These are phyloP conservation scores for Neurospora pannonica DNA, from an alignment of 495 filamentous ascomycete genomes.

Conservation along the genomic window DNA sequence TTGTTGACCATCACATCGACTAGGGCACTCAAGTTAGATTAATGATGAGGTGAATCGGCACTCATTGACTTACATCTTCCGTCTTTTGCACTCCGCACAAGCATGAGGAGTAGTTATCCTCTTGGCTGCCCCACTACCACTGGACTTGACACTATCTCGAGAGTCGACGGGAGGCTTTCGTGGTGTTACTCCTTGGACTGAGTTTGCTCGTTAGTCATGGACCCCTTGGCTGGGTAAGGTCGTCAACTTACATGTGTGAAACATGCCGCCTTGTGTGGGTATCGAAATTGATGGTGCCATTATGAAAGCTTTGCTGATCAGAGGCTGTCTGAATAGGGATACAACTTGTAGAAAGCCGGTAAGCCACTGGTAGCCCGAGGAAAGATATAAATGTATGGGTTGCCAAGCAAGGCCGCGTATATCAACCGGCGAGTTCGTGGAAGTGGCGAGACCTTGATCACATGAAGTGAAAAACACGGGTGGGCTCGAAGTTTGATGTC, in stretches of 20 bases:
- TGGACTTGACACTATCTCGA: conserved; percentile 35
- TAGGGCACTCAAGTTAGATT: conserved; percentile 20
- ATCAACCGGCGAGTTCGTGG: conserved; percentile 2
- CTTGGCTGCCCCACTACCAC: conserved; percentile 28
- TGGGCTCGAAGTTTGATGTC: not conserved
- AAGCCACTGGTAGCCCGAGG: not conserved
- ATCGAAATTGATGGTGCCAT: conserved; percentile 42
- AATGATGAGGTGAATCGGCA: not conserved
- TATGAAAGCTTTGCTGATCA: conserved; percentile 7
- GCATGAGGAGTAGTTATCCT: conserved; percentile 49
- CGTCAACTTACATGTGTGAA: conserved; percentile 36
- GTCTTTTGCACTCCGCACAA: conserved; percentile 50
- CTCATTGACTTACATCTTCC: conserved; percentile 40
- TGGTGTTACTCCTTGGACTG: conserved; percentile 40
- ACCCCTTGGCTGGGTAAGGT: not conserved
- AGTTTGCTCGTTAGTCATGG: not conserved
- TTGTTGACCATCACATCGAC: conserved; percentile 49
- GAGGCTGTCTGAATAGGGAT: not conserved
- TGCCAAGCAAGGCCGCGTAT: not conserved
- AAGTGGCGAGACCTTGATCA: conserved; percentile 6
- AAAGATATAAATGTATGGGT: conserved; percentile 3
- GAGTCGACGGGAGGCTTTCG: conserved; percentile 37
- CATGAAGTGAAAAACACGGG: not conserved
- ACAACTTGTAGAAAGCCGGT: not conserved
- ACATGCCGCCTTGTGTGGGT: conserved; percentile 44